Evolutionary conservation across 177 flowering plant genomes (phyloP).

Genomic region (Vitis hybrid): DNA sequence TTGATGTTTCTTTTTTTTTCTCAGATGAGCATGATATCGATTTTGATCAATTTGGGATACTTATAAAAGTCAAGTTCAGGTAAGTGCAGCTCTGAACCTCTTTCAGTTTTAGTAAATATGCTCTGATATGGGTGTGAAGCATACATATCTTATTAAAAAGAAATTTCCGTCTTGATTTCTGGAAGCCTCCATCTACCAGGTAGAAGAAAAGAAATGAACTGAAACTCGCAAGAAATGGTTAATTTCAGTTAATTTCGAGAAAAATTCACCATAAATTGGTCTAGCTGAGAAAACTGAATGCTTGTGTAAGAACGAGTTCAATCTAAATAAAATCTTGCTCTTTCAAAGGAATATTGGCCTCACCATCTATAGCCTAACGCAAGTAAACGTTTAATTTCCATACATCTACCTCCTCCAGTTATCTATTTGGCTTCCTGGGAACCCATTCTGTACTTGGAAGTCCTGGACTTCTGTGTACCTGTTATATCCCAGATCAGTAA

Average conservation of each 20-base stretch:
- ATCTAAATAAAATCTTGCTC: not conserved
- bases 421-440: no score
- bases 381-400: no score
- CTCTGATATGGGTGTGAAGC: no score
- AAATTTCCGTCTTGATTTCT: no score
- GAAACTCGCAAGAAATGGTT: not conserved
- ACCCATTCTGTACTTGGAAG: no score
- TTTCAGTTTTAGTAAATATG: not conserved
- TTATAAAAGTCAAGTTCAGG: constrained; percentile 99
- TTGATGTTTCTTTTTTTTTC: constrained; percentile 6
- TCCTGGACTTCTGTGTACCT: no score
- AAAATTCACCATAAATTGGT: not conserved
- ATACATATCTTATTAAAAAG: no score
- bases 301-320: not conserved
- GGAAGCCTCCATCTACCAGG: not conserved
- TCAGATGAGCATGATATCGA: constrained; percentile 89
- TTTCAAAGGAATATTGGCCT: not conserved
- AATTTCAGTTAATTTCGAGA: not conserved
- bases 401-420: no score
- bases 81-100: constrained; percentile 21
- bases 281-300: not conserved
- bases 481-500: no score
- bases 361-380: no score
- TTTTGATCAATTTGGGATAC: constrained; percentile 84
- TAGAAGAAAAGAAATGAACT: not conserved